A percentile compares a stretch with the other conserved stretches of the same genome.
These are phyloP conservation scores for Dictyostelium firmibasis DNA, from an alignment of 78 protist species.

Conservation along the genomic window DNA sequence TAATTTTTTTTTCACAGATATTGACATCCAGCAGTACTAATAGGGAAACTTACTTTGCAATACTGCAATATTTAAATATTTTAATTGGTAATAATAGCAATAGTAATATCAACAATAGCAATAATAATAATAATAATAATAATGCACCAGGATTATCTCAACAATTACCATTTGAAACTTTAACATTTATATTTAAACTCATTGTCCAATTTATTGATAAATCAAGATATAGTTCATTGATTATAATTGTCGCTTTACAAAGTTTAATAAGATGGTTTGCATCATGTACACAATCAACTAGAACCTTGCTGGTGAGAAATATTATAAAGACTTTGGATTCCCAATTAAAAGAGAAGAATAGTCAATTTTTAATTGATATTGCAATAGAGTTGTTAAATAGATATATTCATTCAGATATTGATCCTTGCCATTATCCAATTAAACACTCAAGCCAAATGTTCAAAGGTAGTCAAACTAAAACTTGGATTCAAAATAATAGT, in stretches of 20 bases:
- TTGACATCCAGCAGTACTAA: slow-evolving; percentile 46
- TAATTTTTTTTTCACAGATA: slow-evolving; percentile 13
- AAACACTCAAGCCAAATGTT: slow-evolving; percentile 34
- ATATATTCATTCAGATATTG: slow-evolving; percentile 61
- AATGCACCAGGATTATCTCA: background rate
- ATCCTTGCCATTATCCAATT: slow-evolving; percentile 78
- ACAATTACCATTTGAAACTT: slow-evolving; percentile 64
- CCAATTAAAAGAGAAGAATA: slow-evolving; percentile 44
- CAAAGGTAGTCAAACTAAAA: slow-evolving; percentile 27
- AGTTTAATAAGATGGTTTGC: slow-evolving; percentile 73
- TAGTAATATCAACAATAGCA: background rate
- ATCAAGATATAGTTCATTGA: slow-evolving; percentile 23
- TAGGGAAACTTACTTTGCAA: slow-evolving; percentile 42
- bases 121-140: background rate
- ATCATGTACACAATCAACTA: slow-evolving; percentile 3
- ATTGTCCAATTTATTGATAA: slow-evolving; percentile 64
- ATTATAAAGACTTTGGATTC: slow-evolving; percentile 43
- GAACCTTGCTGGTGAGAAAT: slow-evolving; percentile 52
- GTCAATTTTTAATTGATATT: slow-evolving; percentile 30
- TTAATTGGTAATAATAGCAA: background rate
- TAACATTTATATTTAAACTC: slow-evolving; percentile 66
- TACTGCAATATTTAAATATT: slow-evolving; percentile 63
- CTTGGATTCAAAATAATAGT: slow-evolving; percentile 66
- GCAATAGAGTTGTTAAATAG: slow-evolving; percentile 39
- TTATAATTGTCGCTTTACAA: slow-evolving; percentile 60